These are phyloP conservation scores for Tolypocladium nubicola DNA, from an alignment of 2,329 filamentous ascomycete genomes.

Conservation along the genomic window DNA sequence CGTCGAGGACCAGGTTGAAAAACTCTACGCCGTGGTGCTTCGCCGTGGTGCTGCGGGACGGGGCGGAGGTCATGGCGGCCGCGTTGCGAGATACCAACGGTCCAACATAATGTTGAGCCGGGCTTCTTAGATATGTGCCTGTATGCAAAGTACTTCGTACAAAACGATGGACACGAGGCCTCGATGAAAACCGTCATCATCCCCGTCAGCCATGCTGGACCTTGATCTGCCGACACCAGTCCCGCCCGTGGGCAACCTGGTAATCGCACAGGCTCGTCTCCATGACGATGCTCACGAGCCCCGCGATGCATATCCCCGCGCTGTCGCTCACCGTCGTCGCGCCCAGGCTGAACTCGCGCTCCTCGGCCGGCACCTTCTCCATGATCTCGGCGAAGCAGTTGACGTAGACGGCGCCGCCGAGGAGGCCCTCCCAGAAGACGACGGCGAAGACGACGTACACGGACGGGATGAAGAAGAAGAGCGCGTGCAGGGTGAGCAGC, in stretches of 20 bases:
- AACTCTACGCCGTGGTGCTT: no score
- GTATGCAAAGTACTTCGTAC: not conserved
- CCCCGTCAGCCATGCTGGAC: slow-evolving; percentile 10
- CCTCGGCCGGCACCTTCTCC: slow-evolving; percentile 63
- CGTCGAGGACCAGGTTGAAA: no score
- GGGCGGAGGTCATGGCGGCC: not conserved
- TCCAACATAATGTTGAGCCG: no score
- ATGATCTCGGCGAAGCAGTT: slow-evolving; percentile 94
- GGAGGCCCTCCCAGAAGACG: slow-evolving; percentile 87
- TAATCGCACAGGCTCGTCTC: slow-evolving; percentile 75
- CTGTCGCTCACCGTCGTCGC: slow-evolving; percentile 90
- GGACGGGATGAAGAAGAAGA: slow-evolving; percentile 72
- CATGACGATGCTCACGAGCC: slow-evolving; percentile 71
- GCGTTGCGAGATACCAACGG: not conserved
- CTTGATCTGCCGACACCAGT: slow-evolving; percentile 56
- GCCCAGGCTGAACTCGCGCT: slow-evolving; percentile 83
- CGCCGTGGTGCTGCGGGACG: no score
- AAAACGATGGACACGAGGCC: not conserved
- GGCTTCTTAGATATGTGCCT: not conserved
- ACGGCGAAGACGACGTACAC: slow-evolving; percentile 80
- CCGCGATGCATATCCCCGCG: slow-evolving; percentile 79
- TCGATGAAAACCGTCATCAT: not conserved
- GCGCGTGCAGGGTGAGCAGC: slow-evolving; percentile 63
- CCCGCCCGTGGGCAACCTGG: slow-evolving; percentile 71
- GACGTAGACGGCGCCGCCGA: slow-evolving; percentile 89